phyloP scores from a whole-genome alignment of 164 flowering plant species.

The Litsea cubeba region DNA sequence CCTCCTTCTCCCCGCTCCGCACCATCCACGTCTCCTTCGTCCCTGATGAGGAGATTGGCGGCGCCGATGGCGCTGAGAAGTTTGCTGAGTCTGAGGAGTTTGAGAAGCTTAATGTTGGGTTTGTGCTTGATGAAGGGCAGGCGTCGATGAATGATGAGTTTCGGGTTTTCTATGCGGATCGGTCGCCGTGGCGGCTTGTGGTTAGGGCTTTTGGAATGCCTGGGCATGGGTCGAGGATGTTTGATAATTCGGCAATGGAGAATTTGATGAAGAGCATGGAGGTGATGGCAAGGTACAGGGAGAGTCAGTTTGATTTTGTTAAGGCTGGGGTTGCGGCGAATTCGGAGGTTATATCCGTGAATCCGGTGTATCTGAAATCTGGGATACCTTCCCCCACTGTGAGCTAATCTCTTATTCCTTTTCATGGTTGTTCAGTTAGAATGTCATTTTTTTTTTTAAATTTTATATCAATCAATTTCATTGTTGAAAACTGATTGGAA shows the following conservation, averaged over 20 bases:
- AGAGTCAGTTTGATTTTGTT: constrained; percentile 65
- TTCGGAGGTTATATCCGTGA: constrained; percentile 84
- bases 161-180: constrained; percentile 81
- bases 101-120: constrained; percentile 65
- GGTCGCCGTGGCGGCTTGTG: constrained; percentile 60
- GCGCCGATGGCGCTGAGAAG: constrained; percentile 57
- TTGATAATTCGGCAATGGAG: constrained; percentile 79
- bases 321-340: constrained; percentile 62
- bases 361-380: constrained; percentile 75
- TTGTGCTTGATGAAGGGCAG: constrained; percentile 90
- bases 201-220: constrained; percentile 69
- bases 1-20: constrained; percentile 32
- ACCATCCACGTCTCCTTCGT: constrained; percentile 61
- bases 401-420: constrained; percentile 14
- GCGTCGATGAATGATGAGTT: constrained; percentile 56
- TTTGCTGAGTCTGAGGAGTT: constrained; percentile 59
- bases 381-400: constrained; percentile 63
- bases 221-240: constrained; percentile 87
- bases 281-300: constrained; percentile 56
- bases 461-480: too few relatives aligned
- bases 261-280: constrained; percentile 89
- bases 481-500: neutral
- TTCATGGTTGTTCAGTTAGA: neutral
- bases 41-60: constrained; percentile 94
- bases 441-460: neutral